These are phyloP conservation scores for Mycotypha africana DNA, from an alignment of 371 early-diverging fungal species.

Conservation along the genomic window DNA sequence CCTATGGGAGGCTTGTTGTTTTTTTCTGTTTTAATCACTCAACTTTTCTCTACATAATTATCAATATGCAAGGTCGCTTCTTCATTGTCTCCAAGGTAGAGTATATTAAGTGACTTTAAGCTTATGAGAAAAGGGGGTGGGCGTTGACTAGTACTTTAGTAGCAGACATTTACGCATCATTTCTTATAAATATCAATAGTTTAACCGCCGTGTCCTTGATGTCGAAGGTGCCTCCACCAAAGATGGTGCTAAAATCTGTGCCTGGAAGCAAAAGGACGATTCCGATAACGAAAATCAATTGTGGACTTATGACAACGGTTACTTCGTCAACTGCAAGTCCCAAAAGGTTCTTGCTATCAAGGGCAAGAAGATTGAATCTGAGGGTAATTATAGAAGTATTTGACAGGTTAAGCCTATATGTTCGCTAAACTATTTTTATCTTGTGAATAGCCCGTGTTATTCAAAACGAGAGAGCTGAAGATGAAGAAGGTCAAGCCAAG, in stretches of 20 bases:
- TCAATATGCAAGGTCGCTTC: too few relatives aligned
- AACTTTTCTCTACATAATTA: too few relatives aligned
- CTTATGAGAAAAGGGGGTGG: too few relatives aligned
- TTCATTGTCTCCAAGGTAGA: slow-evolving; percentile 16
- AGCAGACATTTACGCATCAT: too few relatives aligned
- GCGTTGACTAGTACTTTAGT: background rate
- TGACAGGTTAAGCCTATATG: too few relatives aligned
- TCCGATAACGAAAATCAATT: slow-evolving; percentile 19
- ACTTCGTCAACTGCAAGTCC: slow-evolving; percentile 16
- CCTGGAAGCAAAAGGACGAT: slow-evolving; percentile 13
- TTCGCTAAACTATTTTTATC: too few relatives aligned
- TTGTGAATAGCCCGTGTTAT: slow-evolving; percentile 12
- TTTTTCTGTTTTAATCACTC: background rate
- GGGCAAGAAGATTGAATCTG: slow-evolving; percentile 12
- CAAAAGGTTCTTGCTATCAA: slow-evolving; percentile 24
- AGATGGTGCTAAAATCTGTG: slow-evolving; percentile 16
- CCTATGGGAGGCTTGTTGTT: too few relatives aligned
- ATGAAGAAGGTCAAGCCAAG: slow-evolving; percentile 57
- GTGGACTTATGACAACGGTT: slow-evolving; percentile 21
- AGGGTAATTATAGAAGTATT: too few relatives aligned
- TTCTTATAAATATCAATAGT: too few relatives aligned
- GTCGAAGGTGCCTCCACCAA: slow-evolving; percentile 21
- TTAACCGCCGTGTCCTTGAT: slow-evolving; percentile 23
- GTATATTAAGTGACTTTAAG: too few relatives aligned
- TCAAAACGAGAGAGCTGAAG: slow-evolving; percentile 15